Conservation (phyloP, 192 early-diverging fungal species). For the Mortierella antarctica region DNA sequence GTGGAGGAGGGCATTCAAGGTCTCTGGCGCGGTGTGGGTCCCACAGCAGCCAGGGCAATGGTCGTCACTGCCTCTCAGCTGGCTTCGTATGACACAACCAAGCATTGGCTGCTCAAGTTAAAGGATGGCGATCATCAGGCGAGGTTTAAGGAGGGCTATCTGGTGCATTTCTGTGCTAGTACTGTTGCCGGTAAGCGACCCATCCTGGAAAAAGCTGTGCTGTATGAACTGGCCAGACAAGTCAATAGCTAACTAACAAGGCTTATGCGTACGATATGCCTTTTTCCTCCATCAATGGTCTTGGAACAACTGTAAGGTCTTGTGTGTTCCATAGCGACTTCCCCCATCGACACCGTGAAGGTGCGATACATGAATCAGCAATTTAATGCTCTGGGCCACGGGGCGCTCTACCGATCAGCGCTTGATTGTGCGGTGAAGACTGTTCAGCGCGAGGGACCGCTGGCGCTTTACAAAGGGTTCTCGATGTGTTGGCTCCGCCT, state of each 20-base stretch:
- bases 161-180: constrained; percentile 51
- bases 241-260: not conserved
- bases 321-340: constrained; percentile 43
- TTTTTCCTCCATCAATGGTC: not conserved
- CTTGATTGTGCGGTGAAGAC: constrained; percentile 53
- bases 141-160: constrained; percentile 49
- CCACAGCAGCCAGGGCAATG: constrained; percentile 58
- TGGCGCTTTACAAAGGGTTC: constrained; percentile 63
- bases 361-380: constrained; percentile 56
- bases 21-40: constrained; percentile 60
- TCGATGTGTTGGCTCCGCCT: constrained; percentile 63
- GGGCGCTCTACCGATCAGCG: constrained; percentile 28
- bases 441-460: constrained; percentile 52
- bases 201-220: no score
- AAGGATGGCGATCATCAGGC: constrained; percentile 8
- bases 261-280: not conserved
- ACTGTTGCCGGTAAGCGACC: constrained; percentile 51
- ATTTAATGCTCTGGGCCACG: constrained; percentile 41
- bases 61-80: constrained; percentile 63
- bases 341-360: constrained; percentile 51
- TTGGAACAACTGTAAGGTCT: constrained; percentile 18
- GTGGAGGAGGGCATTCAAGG: constrained; percentile 50
- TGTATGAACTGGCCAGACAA: no score
- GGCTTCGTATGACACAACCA: constrained; percentile 62
- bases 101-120: constrained; percentile 53